phyloP scores from a whole-genome alignment of 1,284 basidiomycete genomes.

The Singerocomus rubriflavus region DNA sequence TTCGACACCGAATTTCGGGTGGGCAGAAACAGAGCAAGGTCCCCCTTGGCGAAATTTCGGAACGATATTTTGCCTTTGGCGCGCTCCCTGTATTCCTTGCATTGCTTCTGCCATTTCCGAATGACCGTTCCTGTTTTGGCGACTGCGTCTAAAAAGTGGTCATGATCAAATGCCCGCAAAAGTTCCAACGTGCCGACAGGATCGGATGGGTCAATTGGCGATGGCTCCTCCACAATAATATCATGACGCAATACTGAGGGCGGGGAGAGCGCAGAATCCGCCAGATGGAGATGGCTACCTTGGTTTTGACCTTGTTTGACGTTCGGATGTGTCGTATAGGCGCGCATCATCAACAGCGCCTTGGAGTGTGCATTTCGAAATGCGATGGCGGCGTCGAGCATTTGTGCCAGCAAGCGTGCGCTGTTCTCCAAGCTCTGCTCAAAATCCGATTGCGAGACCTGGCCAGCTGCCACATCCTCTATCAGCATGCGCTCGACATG shows the following conservation, averaged over 20 bases:
- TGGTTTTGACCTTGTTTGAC: slow-evolving; percentile 37
- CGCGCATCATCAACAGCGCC: slow-evolving; percentile 59
- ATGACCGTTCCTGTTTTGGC: slow-evolving; percentile 80
- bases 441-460: slow-evolving; percentile 60
- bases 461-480: slow-evolving; percentile 58
- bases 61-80: slow-evolving; percentile 94
- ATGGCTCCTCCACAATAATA: slow-evolving; percentile 60
- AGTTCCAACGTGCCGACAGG: slow-evolving; percentile 64
- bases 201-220: slow-evolving; percentile 72
- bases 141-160: slow-evolving; percentile 79
- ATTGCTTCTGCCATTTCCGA: slow-evolving; percentile 95
- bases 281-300: slow-evolving; percentile 30
- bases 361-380: slow-evolving; percentile 73
- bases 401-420: slow-evolving; percentile 63
- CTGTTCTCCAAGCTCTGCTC: slow-evolving; percentile 62
- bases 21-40: slow-evolving; percentile 92
- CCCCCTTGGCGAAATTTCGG: slow-evolving; percentile 88
- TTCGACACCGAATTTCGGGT: slow-evolving; percentile 90
- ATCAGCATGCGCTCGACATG: slow-evolving; percentile 61
- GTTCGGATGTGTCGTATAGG: slow-evolving; percentile 57
- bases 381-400: slow-evolving; percentile 70
- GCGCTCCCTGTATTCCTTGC: slow-evolving; percentile 89
- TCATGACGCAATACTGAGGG: slow-evolving; percentile 47
- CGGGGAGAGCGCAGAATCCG: slow-evolving; percentile 47
- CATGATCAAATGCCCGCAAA: slow-evolving; percentile 75